phyloP scores from a whole-genome alignment of 1,284 basidiomycete species.

The Ustilago bromivora region DNA sequence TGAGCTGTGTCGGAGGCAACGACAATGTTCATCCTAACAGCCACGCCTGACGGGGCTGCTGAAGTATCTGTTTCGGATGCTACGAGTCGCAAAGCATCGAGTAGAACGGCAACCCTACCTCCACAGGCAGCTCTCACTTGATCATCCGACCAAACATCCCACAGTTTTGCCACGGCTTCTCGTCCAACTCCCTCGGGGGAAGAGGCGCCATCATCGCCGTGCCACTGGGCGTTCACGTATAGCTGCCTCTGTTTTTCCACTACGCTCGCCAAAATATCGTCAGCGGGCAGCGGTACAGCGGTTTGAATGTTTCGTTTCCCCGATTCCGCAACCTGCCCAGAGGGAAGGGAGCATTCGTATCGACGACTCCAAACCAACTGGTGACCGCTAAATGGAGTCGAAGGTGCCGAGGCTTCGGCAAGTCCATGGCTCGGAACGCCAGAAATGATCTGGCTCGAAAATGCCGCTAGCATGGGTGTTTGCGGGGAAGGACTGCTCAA shows the following conservation, averaged over 20 bases:
- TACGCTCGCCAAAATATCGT: slow-evolving; percentile 31
- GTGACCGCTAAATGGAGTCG: slow-evolving; percentile 41
- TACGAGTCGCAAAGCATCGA: slow-evolving; percentile 41
- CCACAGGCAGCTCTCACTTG: slow-evolving; percentile 38
- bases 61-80: slow-evolving; percentile 14
- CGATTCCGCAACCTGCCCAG: slow-evolving; percentile 21
- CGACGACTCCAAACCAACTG: slow-evolving; percentile 46
- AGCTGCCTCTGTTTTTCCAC: slow-evolving; percentile 49
- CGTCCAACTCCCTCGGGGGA: slow-evolving; percentile 14
- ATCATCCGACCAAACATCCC: slow-evolving; percentile 49
- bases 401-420: slow-evolving; percentile 14
- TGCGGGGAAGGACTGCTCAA: slow-evolving; percentile 47
- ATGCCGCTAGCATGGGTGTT: slow-evolving; percentile 17
- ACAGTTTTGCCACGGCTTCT: slow-evolving; percentile 38
- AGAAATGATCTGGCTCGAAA: not conserved
- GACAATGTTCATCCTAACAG: slow-evolving; percentile 18
- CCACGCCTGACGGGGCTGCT: not conserved
- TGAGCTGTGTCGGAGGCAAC: slow-evolving; percentile 29
- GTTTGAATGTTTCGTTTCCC: slow-evolving; percentile 46
- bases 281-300: slow-evolving; percentile 21
- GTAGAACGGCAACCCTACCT: slow-evolving; percentile 21
- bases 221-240: slow-evolving; percentile 44
- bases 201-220: slow-evolving; percentile 35
- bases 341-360: slow-evolving; percentile 31
- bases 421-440: not conserved